A percentile compares a stretch with the other conserved stretches of the same genome.
These are phyloP conservation scores for Plasmodium billcollinsi DNA, from an alignment of 169 alveolate species.

Conservation along the genomic window DNA sequence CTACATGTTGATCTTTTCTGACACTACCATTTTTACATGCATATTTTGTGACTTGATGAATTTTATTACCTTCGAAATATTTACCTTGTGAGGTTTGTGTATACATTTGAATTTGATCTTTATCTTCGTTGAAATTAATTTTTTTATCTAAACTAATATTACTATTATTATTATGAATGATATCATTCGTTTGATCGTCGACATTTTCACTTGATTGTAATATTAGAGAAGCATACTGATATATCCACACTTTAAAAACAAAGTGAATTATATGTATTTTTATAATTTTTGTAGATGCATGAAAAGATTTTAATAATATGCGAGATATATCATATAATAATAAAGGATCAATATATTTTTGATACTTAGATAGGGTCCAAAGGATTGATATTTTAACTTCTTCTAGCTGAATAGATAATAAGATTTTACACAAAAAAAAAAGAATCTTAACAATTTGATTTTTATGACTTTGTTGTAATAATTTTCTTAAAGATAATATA, in stretches of 20 bases:
- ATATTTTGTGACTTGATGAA: too few species aligned
- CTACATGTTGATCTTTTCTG: too few species aligned
- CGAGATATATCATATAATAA: constrained; percentile 22
- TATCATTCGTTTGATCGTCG: too few species aligned
- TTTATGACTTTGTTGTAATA: constrained; percentile 23
- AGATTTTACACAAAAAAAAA: constrained; percentile 21
- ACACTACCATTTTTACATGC: too few species aligned
- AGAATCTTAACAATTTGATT: constrained; percentile 4
- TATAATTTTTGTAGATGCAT: not conserved
- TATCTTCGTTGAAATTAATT: not conserved
- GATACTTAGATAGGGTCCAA: constrained; percentile 55
- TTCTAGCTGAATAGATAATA: constrained; percentile 7
- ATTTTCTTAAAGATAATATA: constrained; percentile 28
- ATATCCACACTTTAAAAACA: constrained; percentile 42
- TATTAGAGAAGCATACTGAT: constrained; percentile 3
- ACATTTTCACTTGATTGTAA: too few species aligned
- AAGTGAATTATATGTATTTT: constrained; percentile 53
- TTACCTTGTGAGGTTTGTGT: not conserved
- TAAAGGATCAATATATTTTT: constrained; percentile 25
- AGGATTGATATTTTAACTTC: constrained; percentile 32
- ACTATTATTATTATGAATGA: too few species aligned
- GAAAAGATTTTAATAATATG: constrained; percentile 24
- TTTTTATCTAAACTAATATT: not conserved
- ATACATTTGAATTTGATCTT: not conserved
- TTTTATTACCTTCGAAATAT: too few species aligned